These are phyloP conservation scores for Paramecium tetraurelia DNA, from an alignment of 73 alveolate species.

Conservation along the genomic window DNA sequence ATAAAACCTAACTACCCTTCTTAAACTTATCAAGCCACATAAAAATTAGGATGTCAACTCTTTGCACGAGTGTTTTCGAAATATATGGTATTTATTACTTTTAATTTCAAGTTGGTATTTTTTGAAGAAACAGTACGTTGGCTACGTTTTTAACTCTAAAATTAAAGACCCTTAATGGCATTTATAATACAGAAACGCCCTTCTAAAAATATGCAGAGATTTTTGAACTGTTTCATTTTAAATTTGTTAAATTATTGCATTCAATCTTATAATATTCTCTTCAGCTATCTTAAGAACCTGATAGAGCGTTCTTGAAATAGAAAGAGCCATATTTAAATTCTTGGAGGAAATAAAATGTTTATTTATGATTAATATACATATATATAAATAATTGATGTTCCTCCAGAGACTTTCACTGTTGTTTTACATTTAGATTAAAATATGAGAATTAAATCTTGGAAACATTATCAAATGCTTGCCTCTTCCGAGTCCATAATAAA, in stretches of 20 bases:
- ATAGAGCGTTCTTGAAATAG: not conserved
- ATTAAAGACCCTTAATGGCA: slow-evolving; percentile 5
- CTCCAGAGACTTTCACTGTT: not conserved
- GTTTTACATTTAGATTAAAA: not conserved
- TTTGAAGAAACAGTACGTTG: not conserved
- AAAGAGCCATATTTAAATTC: not conserved
- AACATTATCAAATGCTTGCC: not conserved
- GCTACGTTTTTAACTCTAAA: not conserved
- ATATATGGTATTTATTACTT: not conserved
- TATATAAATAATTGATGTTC: not conserved
- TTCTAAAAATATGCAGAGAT: not conserved
- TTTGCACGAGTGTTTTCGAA: not conserved
- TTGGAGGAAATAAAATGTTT: not conserved
- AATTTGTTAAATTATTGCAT: not conserved
- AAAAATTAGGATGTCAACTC: not conserved
- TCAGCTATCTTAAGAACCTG: not conserved
- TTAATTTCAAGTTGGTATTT: not conserved
- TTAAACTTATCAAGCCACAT: not conserved
- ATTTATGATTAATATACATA: not conserved
- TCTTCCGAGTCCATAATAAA: not conserved
- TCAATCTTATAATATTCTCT: not conserved
- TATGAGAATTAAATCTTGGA: not conserved
- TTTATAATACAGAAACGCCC: not conserved
- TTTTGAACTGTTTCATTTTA: not conserved
- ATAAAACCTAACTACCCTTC: not conserved